Conservation (phyloP, 768 basidiomycete genomes). For the Serendipita indica region DNA sequence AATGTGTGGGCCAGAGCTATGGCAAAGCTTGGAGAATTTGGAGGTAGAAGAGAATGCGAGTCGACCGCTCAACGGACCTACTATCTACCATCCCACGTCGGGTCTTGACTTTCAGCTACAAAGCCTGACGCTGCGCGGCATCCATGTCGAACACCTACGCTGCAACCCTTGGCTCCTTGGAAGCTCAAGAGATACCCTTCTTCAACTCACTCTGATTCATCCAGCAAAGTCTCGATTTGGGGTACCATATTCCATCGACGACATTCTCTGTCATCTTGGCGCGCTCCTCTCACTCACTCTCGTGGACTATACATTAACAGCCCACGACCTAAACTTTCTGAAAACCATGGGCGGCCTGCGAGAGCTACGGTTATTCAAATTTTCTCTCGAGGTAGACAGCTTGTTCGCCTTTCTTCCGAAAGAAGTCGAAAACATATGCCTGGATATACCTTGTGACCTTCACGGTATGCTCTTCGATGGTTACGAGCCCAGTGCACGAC, state of each 20-base stretch:
- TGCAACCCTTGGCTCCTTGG: neutral
- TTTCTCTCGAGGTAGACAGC: neutral
- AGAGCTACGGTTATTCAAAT: neutral
- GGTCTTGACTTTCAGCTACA: too few relatives aligned
- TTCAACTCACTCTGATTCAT: neutral
- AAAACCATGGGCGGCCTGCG: neutral
- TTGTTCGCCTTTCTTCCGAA: neutral
- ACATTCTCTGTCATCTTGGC: neutral
- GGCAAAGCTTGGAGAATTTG: neutral
- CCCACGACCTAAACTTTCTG: neutral
- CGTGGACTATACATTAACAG: neutral
- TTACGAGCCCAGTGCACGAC: neutral
- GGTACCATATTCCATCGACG: too few relatives aligned
- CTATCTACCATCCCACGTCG: neutral
- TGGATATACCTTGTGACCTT: neutral
- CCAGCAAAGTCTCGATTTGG: neutral
- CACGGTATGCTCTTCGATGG: neutral
- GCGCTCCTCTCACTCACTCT: neutral
- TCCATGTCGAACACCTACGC: neutral
- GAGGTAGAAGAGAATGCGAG: neutral
- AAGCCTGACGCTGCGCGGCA: neutral
- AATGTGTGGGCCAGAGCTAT: too few relatives aligned
- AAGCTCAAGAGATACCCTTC: neutral
- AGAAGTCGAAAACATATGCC: neutral
- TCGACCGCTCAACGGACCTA: too few relatives aligned